Evolutionary conservation across 768 basidiomycete species (phyloP), one percentile per base, ranked within the genome.

Genomic region (Calocybe cyanea): DNA sequence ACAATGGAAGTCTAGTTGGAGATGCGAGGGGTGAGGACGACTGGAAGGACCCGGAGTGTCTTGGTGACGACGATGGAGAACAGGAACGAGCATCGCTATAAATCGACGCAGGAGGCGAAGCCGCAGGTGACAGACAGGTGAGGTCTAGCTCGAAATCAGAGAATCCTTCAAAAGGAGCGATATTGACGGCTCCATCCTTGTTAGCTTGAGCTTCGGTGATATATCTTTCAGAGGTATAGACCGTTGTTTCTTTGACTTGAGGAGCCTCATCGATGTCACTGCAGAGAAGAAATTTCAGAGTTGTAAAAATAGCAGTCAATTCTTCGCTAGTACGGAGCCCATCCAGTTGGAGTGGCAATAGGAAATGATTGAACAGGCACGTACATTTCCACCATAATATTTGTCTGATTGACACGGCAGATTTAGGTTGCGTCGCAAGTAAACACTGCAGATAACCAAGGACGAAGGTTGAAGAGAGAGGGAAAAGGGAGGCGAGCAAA

Each of bases 101-200:
- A 0, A 67, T 58, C 0, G 70, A 69, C 2, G 63, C 52, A 2
- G 61, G 58, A 3, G 73, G 75, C 0, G 75, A 75, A 1, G 69
- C 46, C 1, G 71, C 66, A 0, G 64, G 52, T 0, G 75, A 73
- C 11, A 77, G 65, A 36, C 69, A 72, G 3, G 69, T 62, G 32
- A 75, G 57, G 56, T 77, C 76, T 21, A 77, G 62, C 32, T 70
- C 62, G 48, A 76, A 75, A 20, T 77, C 74, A 2, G 61, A 59
- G 51, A 77, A 75, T 2, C 68, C 70, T 30, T 67, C 63, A 49
- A 72, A 73, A 2, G 64, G 30, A 10, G 43, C 50, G 17, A 60
- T 46, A n/a, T 55, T 52, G 21, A 53, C 57, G 37, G 61, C 50
- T 9, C 62, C 58, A 33, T 63, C 59, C 23, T 28, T 43, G 32